A percentile compares a stretch with the other conserved stretches of the same genome.
These are phyloP conservation scores for Sarcodon sp. DNA, from an alignment of 768 basidiomycete genomes.

Conservation along the genomic window DNA sequence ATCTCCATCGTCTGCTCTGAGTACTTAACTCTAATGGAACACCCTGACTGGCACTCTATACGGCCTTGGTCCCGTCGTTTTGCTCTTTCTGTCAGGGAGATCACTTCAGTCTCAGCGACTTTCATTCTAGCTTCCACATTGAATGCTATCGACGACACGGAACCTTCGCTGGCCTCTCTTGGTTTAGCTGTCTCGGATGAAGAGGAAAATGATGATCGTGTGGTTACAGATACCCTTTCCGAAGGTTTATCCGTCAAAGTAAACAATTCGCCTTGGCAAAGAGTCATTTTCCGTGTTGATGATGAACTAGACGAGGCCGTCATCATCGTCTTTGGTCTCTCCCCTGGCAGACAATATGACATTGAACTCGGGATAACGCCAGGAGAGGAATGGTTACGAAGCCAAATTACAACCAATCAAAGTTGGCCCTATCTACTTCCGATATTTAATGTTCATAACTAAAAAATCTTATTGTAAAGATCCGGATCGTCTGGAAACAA, in stretches of 20 bases:
- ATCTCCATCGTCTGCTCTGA: too few species aligned
- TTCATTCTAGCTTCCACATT: constrained; percentile 52
- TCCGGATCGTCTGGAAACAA: constrained; percentile 1
- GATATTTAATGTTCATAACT: not conserved
- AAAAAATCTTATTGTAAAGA: not conserved
- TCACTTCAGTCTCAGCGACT: constrained; percentile 77
- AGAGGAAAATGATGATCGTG: constrained; percentile 22
- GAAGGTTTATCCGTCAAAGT: constrained; percentile 72
- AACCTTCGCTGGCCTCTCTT: constrained; percentile 29
- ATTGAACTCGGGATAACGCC: constrained; percentile 71
- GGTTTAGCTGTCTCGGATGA: constrained; percentile 12
- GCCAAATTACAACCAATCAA: constrained; percentile 50
- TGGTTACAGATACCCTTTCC: constrained; percentile 56
- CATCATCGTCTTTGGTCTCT: constrained; percentile 81
- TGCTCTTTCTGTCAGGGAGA: constrained; percentile 61
- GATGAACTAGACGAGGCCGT: constrained; percentile 79
- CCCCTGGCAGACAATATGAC: constrained; percentile 85
- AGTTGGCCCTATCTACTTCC: not conserved
- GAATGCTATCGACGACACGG: constrained; percentile 17
- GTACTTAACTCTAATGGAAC: constrained; percentile 8
- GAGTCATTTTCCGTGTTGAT: constrained; percentile 68
- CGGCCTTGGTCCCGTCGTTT: constrained; percentile 67
- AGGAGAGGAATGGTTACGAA: constrained; percentile 39
- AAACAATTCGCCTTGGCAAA: constrained; percentile 67
- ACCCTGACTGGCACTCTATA: constrained; percentile 50